Conservation (phyloP, 2,329 filamentous ascomycete species). For the Aspergillus ochraceoroseus region DNA sequence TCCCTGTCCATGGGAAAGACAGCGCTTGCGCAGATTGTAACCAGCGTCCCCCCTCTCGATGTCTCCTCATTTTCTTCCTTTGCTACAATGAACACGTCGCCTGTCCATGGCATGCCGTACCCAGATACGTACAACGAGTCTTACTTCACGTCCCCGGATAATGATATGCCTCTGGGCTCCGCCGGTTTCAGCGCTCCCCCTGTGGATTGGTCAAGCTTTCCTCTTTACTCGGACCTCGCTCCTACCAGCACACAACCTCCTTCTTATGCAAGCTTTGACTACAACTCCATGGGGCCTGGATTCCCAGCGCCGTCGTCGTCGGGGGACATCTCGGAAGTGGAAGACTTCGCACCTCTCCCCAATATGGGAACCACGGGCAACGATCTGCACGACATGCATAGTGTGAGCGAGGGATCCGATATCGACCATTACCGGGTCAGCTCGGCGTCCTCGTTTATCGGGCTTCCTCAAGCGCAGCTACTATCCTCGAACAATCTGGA, state of each 20-base stretch:
- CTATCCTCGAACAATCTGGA: conserved; percentile 40
- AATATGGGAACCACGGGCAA: conserved; percentile 27
- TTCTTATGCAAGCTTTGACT: conserved; percentile 46
- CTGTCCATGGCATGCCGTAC: conserved; percentile 34
- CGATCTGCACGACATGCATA: conserved; percentile 39
- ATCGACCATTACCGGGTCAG: conserved; percentile 41
- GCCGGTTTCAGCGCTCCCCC: conserved; percentile 40
- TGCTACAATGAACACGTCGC: conserved; percentile 32
- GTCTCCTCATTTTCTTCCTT: conserved; percentile 38
- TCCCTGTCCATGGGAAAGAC: conserved; percentile 30
- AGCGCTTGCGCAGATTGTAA: conserved; percentile 32
- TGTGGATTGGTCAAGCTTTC: conserved; percentile 49
- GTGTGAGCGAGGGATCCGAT: conserved; percentile 41
- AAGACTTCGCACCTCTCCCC: conserved; percentile 40
- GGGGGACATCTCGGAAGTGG: conserved; percentile 47
- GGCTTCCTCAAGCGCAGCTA: conserved; percentile 40
- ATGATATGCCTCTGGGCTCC: conserved; percentile 38
- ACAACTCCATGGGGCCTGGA: conserved; percentile 38
- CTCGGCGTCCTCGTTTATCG: conserved; percentile 43
- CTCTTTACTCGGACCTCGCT: conserved; percentile 38
- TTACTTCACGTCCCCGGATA: conserved; percentile 44
- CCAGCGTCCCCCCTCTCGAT: conserved; percentile 38
- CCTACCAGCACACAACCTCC: conserved; percentile 43
- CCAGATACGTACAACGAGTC: conserved; percentile 38
- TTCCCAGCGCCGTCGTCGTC: conserved; percentile 45